Evolutionary conservation across 129 eudicot genomes (phyloP).

Genomic region (Calendula officinalis): DNA sequence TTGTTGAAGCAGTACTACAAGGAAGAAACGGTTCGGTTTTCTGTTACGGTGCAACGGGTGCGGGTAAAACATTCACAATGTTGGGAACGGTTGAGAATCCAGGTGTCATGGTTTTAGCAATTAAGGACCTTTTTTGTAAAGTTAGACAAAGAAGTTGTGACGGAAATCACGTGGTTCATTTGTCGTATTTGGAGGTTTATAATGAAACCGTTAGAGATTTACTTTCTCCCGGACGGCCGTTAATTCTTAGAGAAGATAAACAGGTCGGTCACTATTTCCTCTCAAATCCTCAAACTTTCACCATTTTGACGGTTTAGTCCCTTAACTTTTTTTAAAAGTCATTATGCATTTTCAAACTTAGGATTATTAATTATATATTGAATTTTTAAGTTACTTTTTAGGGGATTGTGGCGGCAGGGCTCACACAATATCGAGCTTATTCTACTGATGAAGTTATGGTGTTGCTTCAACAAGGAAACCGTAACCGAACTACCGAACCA

Average conservation of each 20-base stretch:
- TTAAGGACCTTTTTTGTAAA: conserved; percentile 77
- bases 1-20: conserved; percentile 80
- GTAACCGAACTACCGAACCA: conserved; percentile 83
- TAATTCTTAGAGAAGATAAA: conserved; percentile 85
- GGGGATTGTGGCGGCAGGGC: conserved; percentile 90
- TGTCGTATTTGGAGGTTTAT: conserved; percentile 86
- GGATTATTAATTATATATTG: no score
- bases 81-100: conserved; percentile 78
- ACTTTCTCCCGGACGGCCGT: conserved; percentile 88
- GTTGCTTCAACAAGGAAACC: conserved; percentile 82
- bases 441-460: conserved; percentile 86
- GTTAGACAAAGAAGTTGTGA: conserved; percentile 72
- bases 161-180: conserved; percentile 72
- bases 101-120: conserved; percentile 89
- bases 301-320: neutral
- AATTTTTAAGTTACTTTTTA: conserved; percentile 25
- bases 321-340: neutral
- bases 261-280: conserved; percentile 55
- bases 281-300: neutral
- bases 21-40: conserved; percentile 90
- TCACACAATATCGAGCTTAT: conserved; percentile 80
- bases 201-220: conserved; percentile 91
- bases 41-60: conserved; percentile 94
- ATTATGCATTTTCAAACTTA: neutral
- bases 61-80: conserved; percentile 91